Base-by-base conservation (phyloP, 2,329 filamentous ascomycete species). In the Diaporthe nobilis region DNA sequence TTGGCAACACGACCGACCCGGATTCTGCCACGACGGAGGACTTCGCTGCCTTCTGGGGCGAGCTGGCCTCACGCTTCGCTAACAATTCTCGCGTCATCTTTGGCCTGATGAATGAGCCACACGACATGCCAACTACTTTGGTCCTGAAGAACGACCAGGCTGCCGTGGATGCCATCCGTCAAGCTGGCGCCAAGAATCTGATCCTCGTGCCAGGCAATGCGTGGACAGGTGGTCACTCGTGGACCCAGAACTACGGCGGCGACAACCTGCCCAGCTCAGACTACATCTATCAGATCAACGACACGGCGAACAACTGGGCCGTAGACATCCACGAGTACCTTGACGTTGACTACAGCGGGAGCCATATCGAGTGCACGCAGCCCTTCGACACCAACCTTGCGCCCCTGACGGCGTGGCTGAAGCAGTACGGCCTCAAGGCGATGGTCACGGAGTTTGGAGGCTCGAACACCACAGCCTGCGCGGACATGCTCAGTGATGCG, bases 291-390 rank as follows among this genome's bases (percentile, higher is more conserved):
- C 81, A 85, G 73, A 85, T 88, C 71, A 80, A 76, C n/a, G 88
- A 89, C 77, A 86, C 87, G 12, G 74, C 82, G 5, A 85, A 86
- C 71, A 89, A 89, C 79, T 86, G 85, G 70, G 87, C 86, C 6
- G 84, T 89, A 65, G 87, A 89, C 77, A 87, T 88, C 78, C 87
- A 89, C 80, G 85, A 88, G 79, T 88, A 89, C 79, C 84, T 88
- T n/a, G 87, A 89, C 78, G 80, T 82, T 39, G 87, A 88, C 78
- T 89, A 84, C 73, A 87, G 85, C 58, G 87, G 88, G 39, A 77
- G 79, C 0, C 86, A 88, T 77, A 76, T 82, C 10, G 82, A 83
- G n/a, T 87, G 85, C 78, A 82, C 83, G n/a, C 82, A 83, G 61
- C 82, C 82, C 9, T 83, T 85, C 1, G 83, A 83, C 4, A 80